Evolutionary conservation across 768 basidiomycete genomes (phyloP).

Genomic region (Trametes coccinea): DNA sequence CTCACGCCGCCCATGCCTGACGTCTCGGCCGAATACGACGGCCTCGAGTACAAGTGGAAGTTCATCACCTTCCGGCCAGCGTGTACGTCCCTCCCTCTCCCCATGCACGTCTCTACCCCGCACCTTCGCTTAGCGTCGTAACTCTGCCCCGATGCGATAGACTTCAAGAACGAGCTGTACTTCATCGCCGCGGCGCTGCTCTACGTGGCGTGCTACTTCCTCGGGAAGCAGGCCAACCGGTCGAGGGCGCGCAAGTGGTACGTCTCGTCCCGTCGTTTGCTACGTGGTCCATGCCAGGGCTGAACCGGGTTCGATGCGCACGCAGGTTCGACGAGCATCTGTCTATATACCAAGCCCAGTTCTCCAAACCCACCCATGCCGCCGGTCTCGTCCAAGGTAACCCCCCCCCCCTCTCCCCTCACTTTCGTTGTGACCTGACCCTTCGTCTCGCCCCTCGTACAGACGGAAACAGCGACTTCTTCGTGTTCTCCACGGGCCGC

Average conservation of each 20-base stretch:
- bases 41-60: slow-evolving; percentile 72
- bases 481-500: slow-evolving; percentile 86
- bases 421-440: neutral
- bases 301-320: slow-evolving; percentile 13
- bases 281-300: neutral
- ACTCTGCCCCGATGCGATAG: slow-evolving; percentile 33
- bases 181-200: slow-evolving; percentile 53
- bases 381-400: slow-evolving; percentile 37
- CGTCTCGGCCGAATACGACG: slow-evolving; percentile 64
- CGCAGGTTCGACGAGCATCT: slow-evolving; percentile 58
- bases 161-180: slow-evolving; percentile 65
- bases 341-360: slow-evolving; percentile 57
- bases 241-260: slow-evolving; percentile 67
- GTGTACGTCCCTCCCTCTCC: slow-evolving; percentile 41
- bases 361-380: slow-evolving; percentile 62
- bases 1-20: slow-evolving; percentile 52
- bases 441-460: slow-evolving; percentile 29
- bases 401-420: slow-evolving; percentile 7
- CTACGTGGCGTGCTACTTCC: slow-evolving; percentile 57
- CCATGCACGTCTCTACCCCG: neutral
- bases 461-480: slow-evolving; percentile 80
- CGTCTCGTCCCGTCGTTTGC: slow-evolving; percentile 29
- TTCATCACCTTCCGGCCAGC: slow-evolving; percentile 81
- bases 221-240: slow-evolving; percentile 62
- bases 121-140: slow-evolving; percentile 2